phyloP scores from a whole-genome alignment of 2,329 filamentous ascomycete species.

The Plenodomus biglobosus region DNA sequence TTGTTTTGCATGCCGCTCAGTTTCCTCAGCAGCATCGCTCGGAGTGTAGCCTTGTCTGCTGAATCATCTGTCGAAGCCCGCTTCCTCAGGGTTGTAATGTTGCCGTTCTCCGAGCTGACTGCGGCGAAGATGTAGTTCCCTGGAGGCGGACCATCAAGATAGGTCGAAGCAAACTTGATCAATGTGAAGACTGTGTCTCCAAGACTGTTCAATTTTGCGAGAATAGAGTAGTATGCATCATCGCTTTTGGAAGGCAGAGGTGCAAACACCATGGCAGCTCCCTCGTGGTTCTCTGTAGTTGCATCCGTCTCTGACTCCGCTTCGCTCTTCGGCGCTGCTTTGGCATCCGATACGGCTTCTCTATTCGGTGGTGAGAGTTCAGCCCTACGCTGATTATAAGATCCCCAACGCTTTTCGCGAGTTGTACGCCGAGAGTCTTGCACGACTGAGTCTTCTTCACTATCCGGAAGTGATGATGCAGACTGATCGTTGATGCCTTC shows the following conservation, averaged over 20 bases:
- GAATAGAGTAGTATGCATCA: not conserved
- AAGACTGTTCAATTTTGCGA: conserved; percentile 1
- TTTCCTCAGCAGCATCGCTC: not conserved
- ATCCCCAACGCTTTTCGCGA: conserved; percentile 8
- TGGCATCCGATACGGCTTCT: not conserved
- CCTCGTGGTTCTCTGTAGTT: not conserved
- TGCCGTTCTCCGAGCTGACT: not conserved
- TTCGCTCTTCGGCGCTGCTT: not conserved
- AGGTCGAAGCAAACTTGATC: conserved; percentile 3
- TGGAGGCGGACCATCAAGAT: conserved; percentile 1
- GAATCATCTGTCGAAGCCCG: not conserved
- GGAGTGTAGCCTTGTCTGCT: not conserved
- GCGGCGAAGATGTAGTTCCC: not conserved
- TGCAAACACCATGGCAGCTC: not conserved
- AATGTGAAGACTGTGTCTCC: conserved; percentile 1
- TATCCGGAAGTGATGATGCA: too few relatives aligned
- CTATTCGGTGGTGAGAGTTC: not conserved
- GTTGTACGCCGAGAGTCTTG: conserved; percentile 5
- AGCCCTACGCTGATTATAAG: conserved; percentile 2
- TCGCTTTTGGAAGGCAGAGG: not conserved
- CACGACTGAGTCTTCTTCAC: not conserved
- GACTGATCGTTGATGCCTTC: not conserved
- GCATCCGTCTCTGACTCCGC: too few relatives aligned
- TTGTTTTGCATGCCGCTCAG: not conserved
- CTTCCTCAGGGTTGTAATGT: not conserved